These are phyloP conservation scores for Collybia sp. DNA, from an alignment of 768 basidiomycete genomes.

Conservation along the genomic window DNA sequence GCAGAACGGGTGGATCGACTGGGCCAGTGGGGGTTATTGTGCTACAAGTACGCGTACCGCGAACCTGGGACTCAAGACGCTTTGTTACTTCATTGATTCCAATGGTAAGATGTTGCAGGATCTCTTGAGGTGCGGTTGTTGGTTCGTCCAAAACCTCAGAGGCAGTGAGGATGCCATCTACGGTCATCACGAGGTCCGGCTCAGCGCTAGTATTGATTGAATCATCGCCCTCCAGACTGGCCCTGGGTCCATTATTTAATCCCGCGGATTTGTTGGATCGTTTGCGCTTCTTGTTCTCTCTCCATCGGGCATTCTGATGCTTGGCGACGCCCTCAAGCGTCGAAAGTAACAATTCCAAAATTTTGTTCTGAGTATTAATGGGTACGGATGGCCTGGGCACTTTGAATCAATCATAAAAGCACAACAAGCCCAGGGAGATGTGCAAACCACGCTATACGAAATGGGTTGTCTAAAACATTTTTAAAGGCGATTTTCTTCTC, in stretches of 20 bases:
- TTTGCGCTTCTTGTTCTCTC: conserved; percentile 35
- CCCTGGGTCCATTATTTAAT: conserved; percentile 12
- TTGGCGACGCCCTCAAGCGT: conserved; percentile 46
- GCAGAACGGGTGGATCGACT: conserved; percentile 6
- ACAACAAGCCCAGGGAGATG: conserved; percentile 4
- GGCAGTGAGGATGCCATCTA: neutral
- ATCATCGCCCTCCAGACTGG: neutral
- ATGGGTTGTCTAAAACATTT: conserved; percentile 68
- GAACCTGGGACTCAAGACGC: conserved; percentile 57
- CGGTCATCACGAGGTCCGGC: conserved; percentile 1
- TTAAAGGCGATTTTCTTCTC: conserved; percentile 69
- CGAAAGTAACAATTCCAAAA: conserved; percentile 47
- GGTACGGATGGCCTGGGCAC: conserved; percentile 57
- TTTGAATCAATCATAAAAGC: conserved; percentile 6
- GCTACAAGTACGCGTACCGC: conserved; percentile 19
- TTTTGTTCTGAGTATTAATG: conserved; percentile 54
- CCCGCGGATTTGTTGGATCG: conserved; percentile 4
- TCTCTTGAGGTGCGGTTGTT: conserved; percentile 22
- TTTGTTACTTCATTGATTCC: conserved; percentile 85
- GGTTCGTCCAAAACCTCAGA: neutral
- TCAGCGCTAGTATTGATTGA: neutral
- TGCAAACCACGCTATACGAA: conserved; percentile 60
- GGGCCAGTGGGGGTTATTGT: conserved; percentile 15
- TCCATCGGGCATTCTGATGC: conserved; percentile 30
- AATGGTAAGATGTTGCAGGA: conserved; percentile 45